A percentile compares a stretch with the other conserved stretches of the same genome.
Conservation (phyloP, 352 stramenopile species). For the Globisporangium echinulatum region DNA sequence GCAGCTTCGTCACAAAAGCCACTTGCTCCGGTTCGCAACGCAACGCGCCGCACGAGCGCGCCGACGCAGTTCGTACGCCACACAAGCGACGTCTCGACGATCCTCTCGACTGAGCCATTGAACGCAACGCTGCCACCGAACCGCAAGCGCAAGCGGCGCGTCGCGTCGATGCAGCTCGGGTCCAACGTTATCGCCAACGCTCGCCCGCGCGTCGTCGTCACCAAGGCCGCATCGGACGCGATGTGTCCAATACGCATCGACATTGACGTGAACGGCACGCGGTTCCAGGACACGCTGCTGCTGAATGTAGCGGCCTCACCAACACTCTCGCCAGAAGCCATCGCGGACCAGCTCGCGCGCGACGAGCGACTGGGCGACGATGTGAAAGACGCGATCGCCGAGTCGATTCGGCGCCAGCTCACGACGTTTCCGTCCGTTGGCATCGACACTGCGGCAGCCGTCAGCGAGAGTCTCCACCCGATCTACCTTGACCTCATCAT, state of each 20-base stretch:
- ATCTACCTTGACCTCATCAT: constrained; percentile 74
- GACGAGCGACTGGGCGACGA: constrained; percentile 54
- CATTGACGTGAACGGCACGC: constrained; percentile 63
- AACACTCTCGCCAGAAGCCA: constrained; percentile 34
- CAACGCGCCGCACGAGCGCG: constrained; percentile 30
- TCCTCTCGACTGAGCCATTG: constrained; percentile 15
- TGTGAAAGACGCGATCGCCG: constrained; percentile 53
- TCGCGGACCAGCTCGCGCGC: constrained; percentile 48
- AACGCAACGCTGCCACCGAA: constrained; percentile 8
- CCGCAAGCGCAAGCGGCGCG: constrained; percentile 60
- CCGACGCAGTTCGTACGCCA: constrained; percentile 37
- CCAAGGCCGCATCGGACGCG: constrained; percentile 23
- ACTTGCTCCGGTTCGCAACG: constrained; percentile 24
- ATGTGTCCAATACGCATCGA: constrained; percentile 75
- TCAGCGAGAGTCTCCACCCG: constrained; percentile 35
- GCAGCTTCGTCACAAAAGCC: constrained; percentile 19
- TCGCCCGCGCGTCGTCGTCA: background rate
- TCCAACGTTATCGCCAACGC: constrained; percentile 1
- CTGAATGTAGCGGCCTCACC: constrained; percentile 29
- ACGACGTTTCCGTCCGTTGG: constrained; percentile 43
- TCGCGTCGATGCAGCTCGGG: constrained; percentile 34
- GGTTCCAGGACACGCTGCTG: constrained; percentile 74
- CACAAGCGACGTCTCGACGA: constrained; percentile 25
- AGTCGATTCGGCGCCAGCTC: constrained; percentile 68
- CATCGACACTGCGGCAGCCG: constrained; percentile 15